A percentile compares a stretch with the other conserved stretches of the same genome.
phyloP scores from a whole-genome alignment of 495 filamentous ascomycete genomes.

The Penicillium pancosmium region DNA sequence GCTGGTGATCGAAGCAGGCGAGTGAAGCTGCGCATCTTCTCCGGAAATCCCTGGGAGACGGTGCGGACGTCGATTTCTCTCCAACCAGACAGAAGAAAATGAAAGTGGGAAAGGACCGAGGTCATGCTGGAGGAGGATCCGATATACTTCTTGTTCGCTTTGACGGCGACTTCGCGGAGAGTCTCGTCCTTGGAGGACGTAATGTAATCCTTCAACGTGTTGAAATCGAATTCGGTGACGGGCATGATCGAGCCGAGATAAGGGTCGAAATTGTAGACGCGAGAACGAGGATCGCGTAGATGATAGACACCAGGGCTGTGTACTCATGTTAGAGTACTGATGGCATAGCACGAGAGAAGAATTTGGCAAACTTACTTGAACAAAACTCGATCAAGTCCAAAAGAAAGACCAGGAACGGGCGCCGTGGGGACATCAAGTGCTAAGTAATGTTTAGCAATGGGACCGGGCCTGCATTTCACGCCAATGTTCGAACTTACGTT shows the following conservation, averaged over 20 bases:
- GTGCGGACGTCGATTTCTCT: slow-evolving; percentile 64
- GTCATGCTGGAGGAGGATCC: slow-evolving; percentile 99
- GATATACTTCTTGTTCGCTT: slow-evolving; percentile 77
- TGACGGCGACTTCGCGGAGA: slow-evolving; percentile 64
- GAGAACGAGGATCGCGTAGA: slow-evolving; percentile 84
- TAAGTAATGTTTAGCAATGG: slow-evolving; percentile 13
- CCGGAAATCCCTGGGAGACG: slow-evolving; percentile 67
- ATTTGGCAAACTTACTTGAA: slow-evolving; percentile 67
- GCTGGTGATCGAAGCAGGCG: slow-evolving; percentile 67
- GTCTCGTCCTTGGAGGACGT: slow-evolving; percentile 82
- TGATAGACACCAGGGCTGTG: slow-evolving; percentile 81
- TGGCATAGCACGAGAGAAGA: background rate
- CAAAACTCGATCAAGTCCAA: slow-evolving; percentile 84
- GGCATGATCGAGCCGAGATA: slow-evolving; percentile 92
- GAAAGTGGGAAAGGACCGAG: slow-evolving; percentile 81
- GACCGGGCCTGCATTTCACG: slow-evolving; percentile 8
- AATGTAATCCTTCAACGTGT: slow-evolving; percentile 78
- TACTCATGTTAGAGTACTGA: slow-evolving; percentile 12
- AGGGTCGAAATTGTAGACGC: slow-evolving; percentile 94
- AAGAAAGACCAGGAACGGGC: slow-evolving; percentile 70
- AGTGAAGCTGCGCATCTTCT: slow-evolving; percentile 66
- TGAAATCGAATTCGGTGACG: slow-evolving; percentile 87
- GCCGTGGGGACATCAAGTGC: slow-evolving; percentile 56
- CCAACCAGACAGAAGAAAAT: slow-evolving; percentile 87
- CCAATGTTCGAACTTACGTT: slow-evolving; percentile 23